phyloP scores from a whole-genome alignment of 179 eudicot genomes.

The Corrigiola litoralis region DNA sequence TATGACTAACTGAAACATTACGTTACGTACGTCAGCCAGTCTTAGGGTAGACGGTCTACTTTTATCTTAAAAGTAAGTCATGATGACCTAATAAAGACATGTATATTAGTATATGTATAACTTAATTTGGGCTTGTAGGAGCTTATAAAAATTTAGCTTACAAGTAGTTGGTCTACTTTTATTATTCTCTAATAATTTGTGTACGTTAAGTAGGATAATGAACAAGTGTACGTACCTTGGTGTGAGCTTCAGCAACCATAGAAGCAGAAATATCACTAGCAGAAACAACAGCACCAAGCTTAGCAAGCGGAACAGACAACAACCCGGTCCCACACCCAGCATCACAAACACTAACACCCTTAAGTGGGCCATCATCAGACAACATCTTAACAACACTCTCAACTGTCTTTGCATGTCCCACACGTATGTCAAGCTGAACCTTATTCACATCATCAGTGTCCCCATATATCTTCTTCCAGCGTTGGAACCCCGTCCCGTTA shows the following conservation, averaged over 20 bases:
- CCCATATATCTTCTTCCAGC: conserved; percentile 94
- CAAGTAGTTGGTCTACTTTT: no score
- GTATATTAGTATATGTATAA: no score
- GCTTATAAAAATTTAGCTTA: no score
- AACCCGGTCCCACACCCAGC: conserved; percentile 97
- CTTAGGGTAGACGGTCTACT: no score
- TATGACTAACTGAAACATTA: no score
- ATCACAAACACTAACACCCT: conserved; percentile 79
- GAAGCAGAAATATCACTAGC: conserved; percentile 95
- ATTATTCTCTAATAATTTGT: no score
- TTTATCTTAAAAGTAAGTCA: no score
- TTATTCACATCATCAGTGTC: conserved; percentile 82
- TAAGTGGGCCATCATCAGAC: conserved; percentile 52
- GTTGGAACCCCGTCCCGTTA: conserved; percentile 73
- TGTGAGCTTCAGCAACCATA: conserved; percentile 91
- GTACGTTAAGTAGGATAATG: no score
- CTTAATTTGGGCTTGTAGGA: no score
- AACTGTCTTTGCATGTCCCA: conserved; percentile 88
- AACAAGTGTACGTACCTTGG: conserved; percentile 33
- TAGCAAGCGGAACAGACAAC: conserved; percentile 76
- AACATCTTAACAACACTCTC: conserved; percentile 75
- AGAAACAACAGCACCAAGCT: conserved; percentile 66
- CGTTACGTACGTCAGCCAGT: no score
- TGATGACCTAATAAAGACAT: no score
- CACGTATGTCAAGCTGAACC: conserved; percentile 76